These are phyloP conservation scores for Agastache rugosa DNA, from an alignment of 257 asterid species.

Conservation along the genomic window DNA sequence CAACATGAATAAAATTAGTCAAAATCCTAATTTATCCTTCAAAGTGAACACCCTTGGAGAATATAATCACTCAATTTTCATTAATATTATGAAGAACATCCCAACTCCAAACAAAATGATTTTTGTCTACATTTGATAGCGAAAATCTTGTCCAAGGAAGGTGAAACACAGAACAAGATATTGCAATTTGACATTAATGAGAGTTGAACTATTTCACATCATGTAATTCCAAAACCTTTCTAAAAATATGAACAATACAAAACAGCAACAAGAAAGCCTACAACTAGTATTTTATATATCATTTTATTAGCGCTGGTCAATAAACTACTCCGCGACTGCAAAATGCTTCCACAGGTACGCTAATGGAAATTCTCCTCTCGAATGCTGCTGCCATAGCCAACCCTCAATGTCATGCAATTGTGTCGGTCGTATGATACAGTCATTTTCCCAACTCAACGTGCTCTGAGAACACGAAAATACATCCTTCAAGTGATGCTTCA, in stretches of 20 bases:
- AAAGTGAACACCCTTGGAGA: too few species aligned
- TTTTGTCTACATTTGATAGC: background rate
- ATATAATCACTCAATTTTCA: too few species aligned
- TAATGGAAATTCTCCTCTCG: constrained; percentile 9
- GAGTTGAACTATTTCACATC: constrained; percentile 20
- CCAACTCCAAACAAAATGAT: too few species aligned
- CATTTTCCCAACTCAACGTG: constrained; percentile 1
- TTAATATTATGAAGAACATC: too few species aligned
- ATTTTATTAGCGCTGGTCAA: constrained; percentile 22
- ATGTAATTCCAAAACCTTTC: constrained; percentile 30
- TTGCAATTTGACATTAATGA: background rate
- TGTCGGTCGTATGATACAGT: constrained; percentile 8
- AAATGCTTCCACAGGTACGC: constrained; percentile 32
- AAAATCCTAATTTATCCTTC: too few species aligned
- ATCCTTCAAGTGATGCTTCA: background rate
- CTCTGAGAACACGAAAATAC: background rate
- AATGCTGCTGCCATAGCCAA: constrained; percentile 10
- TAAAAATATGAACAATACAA: constrained; percentile 25
- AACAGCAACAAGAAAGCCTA: constrained; percentile 17
- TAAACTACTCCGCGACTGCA: constrained; percentile 22
- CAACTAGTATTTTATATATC: constrained; percentile 8
- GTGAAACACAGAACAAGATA: background rate
- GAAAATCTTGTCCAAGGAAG: too few species aligned
- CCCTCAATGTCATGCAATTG: background rate
- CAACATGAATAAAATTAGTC: too few species aligned